Evolutionary conservation across 768 basidiomycete species (phyloP).

Genomic region (Lepiota brunneoincarnata): DNA sequence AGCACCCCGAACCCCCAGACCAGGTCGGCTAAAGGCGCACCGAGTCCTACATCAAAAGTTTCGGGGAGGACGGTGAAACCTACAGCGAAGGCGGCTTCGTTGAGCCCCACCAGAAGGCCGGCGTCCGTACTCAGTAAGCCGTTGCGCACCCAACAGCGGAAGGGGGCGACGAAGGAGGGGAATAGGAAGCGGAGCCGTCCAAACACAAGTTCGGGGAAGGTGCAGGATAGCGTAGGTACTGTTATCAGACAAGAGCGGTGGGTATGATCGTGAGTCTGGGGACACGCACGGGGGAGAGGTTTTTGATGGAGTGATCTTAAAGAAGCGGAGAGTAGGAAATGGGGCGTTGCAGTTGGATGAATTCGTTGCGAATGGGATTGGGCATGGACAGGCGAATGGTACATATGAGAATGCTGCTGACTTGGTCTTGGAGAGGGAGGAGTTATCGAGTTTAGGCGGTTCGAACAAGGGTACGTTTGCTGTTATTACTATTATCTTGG

Average conservation of each 20-base stretch:
- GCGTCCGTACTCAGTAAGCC: slow-evolving; percentile 1
- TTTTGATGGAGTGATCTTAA: slow-evolving; percentile 9
- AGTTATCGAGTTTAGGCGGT: slow-evolving; percentile 5
- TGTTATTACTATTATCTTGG: neutral
- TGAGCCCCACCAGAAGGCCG: neutral
- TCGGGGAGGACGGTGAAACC: slow-evolving; percentile 6
- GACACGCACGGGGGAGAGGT: neutral
- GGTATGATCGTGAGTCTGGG: neutral
- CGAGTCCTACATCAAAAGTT: too few species aligned
- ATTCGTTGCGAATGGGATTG: slow-evolving; percentile 9
- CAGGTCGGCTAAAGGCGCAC: too few species aligned
- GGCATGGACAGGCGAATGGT: neutral
- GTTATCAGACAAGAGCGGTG: neutral
- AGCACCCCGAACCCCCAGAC: too few species aligned
- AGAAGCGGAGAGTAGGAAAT: neutral
- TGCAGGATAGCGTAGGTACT: too few species aligned
- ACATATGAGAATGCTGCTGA: neutral
- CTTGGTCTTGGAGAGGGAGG: slow-evolving; percentile 2
- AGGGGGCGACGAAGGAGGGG: neutral
- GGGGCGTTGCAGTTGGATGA: slow-evolving; percentile 1
- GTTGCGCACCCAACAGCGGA: neutral
- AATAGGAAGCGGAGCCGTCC: neutral
- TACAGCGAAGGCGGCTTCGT: neutral
- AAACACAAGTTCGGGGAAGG: too few species aligned
- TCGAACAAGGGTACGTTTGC: slow-evolving; percentile 5